These are phyloP conservation scores for Magnusiomyces ingens DNA, from an alignment of 1,139 yeast species.

Conservation along the genomic window DNA sequence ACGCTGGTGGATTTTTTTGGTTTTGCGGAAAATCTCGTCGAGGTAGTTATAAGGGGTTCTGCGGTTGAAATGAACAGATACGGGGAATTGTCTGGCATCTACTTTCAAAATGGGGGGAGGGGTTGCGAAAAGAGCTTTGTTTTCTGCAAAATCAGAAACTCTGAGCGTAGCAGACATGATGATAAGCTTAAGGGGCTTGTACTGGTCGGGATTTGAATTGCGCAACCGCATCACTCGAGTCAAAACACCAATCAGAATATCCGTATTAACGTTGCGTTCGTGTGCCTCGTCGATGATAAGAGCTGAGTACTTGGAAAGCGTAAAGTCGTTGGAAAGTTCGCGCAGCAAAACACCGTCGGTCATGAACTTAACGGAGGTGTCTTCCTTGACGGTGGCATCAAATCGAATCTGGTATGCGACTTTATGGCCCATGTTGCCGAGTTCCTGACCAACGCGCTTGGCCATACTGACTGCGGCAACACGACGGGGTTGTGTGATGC, in stretches of 20 bases:
- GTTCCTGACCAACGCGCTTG: constrained; percentile 71
- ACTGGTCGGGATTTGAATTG: constrained; percentile 28
- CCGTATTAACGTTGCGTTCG: constrained; percentile 92
- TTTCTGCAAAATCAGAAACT: constrained; percentile 88
- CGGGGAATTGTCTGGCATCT: constrained; percentile 95
- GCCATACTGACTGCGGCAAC: constrained; percentile 99
- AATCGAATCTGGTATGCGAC: constrained; percentile 93
- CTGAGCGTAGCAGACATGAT: constrained; percentile 94
- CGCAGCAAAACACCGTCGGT: constrained; percentile 95
- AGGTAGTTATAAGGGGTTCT: constrained; percentile 70
- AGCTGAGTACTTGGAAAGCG: constrained; percentile 73
- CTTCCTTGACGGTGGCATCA: constrained; percentile 62
- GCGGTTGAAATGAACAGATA: constrained; percentile 82
- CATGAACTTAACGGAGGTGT: constrained; percentile 89
- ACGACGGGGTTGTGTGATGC: constrained; percentile 94
- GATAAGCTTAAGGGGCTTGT: constrained; percentile 51
- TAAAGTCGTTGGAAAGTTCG: constrained; percentile 85
- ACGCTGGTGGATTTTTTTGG: constrained; percentile 76
- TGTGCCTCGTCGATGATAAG: constrained; percentile 96
- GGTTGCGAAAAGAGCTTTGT: constrained; percentile 53
- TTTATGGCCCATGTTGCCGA: constrained; percentile 67
- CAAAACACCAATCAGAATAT: constrained; percentile 88
- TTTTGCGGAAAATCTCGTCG: constrained; percentile 80
- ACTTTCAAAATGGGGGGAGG: constrained; percentile 90
- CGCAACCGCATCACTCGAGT: constrained; percentile 81